These are phyloP conservation scores for Coccomyxa sp. DNA, from an alignment of 139 green algal species.

Conservation along the genomic window DNA sequence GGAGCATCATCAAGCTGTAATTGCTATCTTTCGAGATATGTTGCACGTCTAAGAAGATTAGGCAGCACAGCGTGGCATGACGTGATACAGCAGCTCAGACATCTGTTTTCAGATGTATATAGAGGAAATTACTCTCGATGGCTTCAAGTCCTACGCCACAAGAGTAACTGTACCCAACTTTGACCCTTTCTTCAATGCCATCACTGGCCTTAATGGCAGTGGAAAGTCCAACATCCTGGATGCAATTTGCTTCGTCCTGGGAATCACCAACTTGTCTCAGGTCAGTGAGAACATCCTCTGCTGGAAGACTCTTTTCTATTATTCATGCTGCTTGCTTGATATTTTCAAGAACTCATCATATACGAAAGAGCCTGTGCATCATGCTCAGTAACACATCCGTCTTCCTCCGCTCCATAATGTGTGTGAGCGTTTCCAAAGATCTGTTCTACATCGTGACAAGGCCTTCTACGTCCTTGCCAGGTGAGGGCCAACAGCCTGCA, in stretches of 20 bases:
- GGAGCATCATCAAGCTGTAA: too few relatives aligned
- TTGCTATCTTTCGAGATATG: too few relatives aligned
- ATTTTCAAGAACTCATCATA: too few relatives aligned
- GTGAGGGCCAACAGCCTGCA: constrained; percentile 89
- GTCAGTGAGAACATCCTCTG: constrained; percentile 30
- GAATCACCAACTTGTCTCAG: constrained; percentile 92
- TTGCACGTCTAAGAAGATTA: too few relatives aligned
- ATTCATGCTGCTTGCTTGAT: constrained; percentile 15
- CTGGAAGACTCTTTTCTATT: not conserved
- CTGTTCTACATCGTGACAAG: not conserved
- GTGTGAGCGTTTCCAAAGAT: too few relatives aligned
- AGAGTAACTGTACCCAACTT: constrained; percentile 81
- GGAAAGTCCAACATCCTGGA: constrained; percentile 99
- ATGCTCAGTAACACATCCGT: too few relatives aligned
- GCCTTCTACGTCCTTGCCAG: constrained; percentile 34
- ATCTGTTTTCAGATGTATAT: constrained; percentile 79
- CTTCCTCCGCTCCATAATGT: too few relatives aligned
- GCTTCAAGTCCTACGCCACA: constrained; percentile 98
- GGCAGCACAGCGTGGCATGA: too few relatives aligned
- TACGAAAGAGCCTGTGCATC: too few relatives aligned
- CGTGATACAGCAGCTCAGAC: too few relatives aligned
- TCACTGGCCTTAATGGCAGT: constrained; percentile 96
- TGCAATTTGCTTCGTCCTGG: constrained; percentile 98
- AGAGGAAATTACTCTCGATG: constrained; percentile 92
- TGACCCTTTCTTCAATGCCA: constrained; percentile 96